These are phyloP conservation scores for Candolleomyces eurysporus DNA, from an alignment of 768 basidiomycete species.

Conservation along the genomic window DNA sequence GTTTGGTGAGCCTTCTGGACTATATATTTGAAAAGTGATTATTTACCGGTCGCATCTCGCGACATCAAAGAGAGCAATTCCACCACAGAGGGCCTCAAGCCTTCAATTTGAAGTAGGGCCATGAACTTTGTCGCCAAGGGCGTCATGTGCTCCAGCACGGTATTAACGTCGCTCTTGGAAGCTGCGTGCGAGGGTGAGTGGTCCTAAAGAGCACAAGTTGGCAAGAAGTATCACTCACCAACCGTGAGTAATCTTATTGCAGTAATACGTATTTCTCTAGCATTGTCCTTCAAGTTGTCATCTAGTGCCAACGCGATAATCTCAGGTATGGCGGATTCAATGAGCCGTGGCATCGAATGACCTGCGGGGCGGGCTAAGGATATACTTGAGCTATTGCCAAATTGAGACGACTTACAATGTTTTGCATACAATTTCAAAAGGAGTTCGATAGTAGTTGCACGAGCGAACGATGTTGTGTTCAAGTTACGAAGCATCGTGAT, in stretches of 20 bases:
- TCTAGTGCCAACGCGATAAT: background rate
- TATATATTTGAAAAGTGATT: background rate
- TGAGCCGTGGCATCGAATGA: background rate
- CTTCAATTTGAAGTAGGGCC: background rate
- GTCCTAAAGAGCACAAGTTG: no score
- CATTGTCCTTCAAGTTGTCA: background rate
- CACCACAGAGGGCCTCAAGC: background rate
- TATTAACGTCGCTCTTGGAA: background rate
- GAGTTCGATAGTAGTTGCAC: background rate
- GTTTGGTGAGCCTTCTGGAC: background rate
- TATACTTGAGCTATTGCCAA: no score
- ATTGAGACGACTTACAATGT: background rate
- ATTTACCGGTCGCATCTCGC: background rate
- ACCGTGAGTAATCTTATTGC: background rate
- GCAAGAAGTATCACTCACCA: background rate
- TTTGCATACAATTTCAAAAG: background rate
- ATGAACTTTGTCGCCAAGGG: background rate
- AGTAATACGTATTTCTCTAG: background rate
- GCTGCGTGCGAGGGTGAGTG: background rate
- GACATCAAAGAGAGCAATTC: background rate
- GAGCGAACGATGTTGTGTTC: background rate
- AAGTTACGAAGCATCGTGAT: background rate
- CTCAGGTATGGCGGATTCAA: background rate
- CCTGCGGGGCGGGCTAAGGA: background rate
- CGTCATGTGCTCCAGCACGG: background rate